These are phyloP conservation scores for Monotropa hypopitys DNA, from an alignment of 179 eudicot species.

Conservation along the genomic window DNA sequence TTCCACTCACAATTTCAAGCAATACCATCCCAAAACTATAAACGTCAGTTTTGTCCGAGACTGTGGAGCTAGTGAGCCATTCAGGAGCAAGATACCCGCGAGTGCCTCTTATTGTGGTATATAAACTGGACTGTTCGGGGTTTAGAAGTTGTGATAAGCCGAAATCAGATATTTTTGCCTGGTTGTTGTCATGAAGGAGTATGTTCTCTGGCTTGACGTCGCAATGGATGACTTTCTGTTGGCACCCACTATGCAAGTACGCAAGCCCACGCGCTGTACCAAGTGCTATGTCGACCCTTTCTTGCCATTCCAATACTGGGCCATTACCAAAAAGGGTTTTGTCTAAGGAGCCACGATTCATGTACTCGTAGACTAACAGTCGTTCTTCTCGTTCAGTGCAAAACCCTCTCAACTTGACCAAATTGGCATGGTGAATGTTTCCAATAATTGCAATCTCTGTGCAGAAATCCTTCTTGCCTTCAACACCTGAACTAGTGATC, in stretches of 20 bases:
- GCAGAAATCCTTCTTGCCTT: conserved; percentile 52
- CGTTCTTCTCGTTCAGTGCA: conserved; percentile 50
- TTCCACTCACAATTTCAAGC: conserved; percentile 57
- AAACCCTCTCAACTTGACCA: conserved; percentile 62
- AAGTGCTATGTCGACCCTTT: conserved; percentile 49
- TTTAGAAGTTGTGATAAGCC: conserved; percentile 59
- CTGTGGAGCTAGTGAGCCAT: conserved; percentile 70
- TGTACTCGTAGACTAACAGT: conserved; percentile 66
- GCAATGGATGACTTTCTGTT: conserved; percentile 61
- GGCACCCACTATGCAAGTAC: conserved; percentile 58
- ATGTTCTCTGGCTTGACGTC: conserved; percentile 78
- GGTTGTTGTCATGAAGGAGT: conserved; percentile 41
- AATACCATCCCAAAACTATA: conserved; percentile 77
- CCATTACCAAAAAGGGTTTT: conserved; percentile 55
- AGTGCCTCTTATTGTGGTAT: conserved; percentile 78
- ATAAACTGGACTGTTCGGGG: conserved; percentile 49
- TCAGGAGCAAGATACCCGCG: conserved; percentile 86
- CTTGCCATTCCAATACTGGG: conserved; percentile 72
- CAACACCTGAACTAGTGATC: conserved; percentile 32
- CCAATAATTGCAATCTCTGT: conserved; percentile 70
- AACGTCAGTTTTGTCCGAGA: conserved; percentile 66
- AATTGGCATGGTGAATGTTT: conserved; percentile 58
- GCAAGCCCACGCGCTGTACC: conserved; percentile 70
- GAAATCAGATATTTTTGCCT: conserved; percentile 56
- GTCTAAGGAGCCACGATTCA: conserved; percentile 73